Percentiles rank a stretch among this genome's conserved stretches.
phyloP scores from a whole-genome alignment of 2,329 filamentous ascomycete genomes.

The Acephala macrosclerotiorum region DNA sequence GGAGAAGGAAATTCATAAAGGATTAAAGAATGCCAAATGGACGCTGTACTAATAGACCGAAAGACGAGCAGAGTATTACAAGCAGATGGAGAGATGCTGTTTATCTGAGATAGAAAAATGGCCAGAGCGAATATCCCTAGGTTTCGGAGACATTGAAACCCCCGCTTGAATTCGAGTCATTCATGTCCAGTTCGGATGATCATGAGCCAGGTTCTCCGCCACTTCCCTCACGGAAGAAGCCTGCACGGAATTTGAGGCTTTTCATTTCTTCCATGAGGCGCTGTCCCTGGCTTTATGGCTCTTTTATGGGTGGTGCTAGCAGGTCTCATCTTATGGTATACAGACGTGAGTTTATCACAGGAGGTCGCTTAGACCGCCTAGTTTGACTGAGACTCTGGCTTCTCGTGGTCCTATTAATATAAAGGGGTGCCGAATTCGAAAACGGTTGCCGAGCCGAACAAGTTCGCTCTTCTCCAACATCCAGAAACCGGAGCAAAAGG shows the following conservation, averaged over 20 bases:
- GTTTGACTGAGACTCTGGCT: not conserved
- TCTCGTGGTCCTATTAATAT: not conserved
- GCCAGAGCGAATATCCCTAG: not conserved
- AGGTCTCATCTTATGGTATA: not conserved
- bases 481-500: conserved; percentile 8
- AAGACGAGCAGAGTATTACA: too few relatives aligned
- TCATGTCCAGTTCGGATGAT: not conserved
- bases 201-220: conserved; percentile 10
- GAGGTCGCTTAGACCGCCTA: not conserved
- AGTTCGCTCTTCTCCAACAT: not conserved
- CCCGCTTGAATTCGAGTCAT: not conserved
- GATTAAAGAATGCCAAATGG: too few relatives aligned
- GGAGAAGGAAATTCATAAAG: too few relatives aligned
- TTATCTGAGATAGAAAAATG: not conserved
- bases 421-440: not conserved
- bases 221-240: conserved; percentile 2
- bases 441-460: not conserved
- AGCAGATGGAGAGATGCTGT: too few relatives aligned
- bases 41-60: too few relatives aligned
- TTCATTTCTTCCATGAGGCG: conserved; percentile 6
- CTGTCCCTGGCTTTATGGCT: not conserved
- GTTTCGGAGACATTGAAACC: not conserved
- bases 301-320: not conserved
- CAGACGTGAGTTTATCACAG: not conserved
- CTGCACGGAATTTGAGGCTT: conserved; percentile 7